phyloP scores from a whole-genome alignment of 805 yeast genomes.

The Starmerella vaccinii region DNA sequence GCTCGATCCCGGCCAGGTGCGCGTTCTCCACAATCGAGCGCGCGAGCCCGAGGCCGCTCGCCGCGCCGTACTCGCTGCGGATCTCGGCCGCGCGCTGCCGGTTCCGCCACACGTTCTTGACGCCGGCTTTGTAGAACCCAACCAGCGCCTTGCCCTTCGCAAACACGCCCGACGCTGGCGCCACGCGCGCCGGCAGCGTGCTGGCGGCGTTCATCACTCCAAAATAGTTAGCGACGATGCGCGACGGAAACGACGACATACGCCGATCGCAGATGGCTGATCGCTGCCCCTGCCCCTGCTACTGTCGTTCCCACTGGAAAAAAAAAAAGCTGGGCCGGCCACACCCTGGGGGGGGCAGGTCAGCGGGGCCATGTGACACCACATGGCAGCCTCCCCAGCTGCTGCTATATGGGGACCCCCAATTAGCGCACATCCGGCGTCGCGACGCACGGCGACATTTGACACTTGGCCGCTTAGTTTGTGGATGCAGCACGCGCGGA shows the following conservation, averaged over 20 bases:
- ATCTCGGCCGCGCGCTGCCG: conserved; percentile 17
- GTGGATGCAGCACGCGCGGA: conserved; percentile 1
- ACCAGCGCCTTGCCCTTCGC: conserved; percentile 26
- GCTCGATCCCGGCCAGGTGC: conserved; percentile 14
- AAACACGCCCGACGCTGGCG: conserved; percentile 18
- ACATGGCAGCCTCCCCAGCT: background rate
- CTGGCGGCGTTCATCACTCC: conserved; percentile 24
- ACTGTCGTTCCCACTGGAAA: no score
- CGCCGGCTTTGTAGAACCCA: conserved; percentile 40
- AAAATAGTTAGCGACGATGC: no score
- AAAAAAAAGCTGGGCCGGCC: no score
- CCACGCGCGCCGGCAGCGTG: conserved; percentile 29
- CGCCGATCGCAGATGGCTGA: background rate
- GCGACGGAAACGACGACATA: background rate
- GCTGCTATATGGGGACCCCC: no score
- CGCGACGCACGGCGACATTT: no score
- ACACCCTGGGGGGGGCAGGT: no score
- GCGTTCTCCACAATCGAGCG: conserved; percentile 19
- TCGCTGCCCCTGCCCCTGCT: background rate
- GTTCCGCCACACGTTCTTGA: conserved; percentile 41
- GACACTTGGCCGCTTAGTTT: background rate
- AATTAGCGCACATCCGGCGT: no score
- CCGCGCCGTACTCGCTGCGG: conserved; percentile 17
- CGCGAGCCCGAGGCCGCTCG: conserved; percentile 19
- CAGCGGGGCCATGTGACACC: conserved; percentile 10